Conservation (phyloP, 148 eudicot genomes). For the Arbutus unedo region DNA sequence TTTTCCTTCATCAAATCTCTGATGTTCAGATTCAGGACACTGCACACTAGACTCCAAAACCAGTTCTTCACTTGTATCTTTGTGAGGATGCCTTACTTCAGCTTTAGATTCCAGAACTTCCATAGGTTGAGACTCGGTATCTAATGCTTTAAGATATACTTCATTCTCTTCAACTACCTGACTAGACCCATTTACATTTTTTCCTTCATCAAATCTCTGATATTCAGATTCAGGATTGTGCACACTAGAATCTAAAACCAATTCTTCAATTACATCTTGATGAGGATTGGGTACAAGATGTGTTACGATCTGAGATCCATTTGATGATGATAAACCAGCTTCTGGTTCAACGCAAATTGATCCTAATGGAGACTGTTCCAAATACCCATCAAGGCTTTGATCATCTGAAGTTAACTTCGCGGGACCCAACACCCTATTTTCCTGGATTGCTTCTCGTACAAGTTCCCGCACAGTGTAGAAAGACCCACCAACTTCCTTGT, state of each 20-base stretch:
- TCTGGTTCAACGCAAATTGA: constrained; percentile 47
- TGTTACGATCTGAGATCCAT: constrained; percentile 18
- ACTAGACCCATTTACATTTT: constrained; percentile 16
- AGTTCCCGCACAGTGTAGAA: constrained; percentile 85
- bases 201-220: constrained; percentile 18
- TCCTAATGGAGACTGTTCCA: constrained; percentile 43
- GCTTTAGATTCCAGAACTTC: constrained; percentile 25
- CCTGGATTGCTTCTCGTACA: constrained; percentile 86
- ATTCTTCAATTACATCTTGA: constrained; percentile 23
- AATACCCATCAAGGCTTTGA: constrained; percentile 25
- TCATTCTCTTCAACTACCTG: constrained; percentile 28
- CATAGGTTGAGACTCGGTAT: constrained; percentile 13
- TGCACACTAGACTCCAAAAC: constrained; percentile 21
- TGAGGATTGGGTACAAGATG: constrained; percentile 13
- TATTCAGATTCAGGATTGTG: constrained; percentile 25
- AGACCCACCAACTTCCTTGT: constrained; percentile 96
- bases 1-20: constrained; percentile 17
- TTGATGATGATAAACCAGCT: constrained; percentile 23
- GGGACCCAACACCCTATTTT: constrained; percentile 85
- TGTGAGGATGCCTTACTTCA: constrained; percentile 4
- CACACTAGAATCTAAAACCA: constrained; percentile 20
- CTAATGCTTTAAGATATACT: constrained; percentile 24
- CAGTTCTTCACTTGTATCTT: constrained; percentile 21
- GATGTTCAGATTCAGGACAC: constrained; percentile 24
- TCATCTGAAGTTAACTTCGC: constrained; percentile 43